phyloP scores from a whole-genome alignment of 2,329 filamentous ascomycete species.

The Rosellinia necatrix region DNA sequence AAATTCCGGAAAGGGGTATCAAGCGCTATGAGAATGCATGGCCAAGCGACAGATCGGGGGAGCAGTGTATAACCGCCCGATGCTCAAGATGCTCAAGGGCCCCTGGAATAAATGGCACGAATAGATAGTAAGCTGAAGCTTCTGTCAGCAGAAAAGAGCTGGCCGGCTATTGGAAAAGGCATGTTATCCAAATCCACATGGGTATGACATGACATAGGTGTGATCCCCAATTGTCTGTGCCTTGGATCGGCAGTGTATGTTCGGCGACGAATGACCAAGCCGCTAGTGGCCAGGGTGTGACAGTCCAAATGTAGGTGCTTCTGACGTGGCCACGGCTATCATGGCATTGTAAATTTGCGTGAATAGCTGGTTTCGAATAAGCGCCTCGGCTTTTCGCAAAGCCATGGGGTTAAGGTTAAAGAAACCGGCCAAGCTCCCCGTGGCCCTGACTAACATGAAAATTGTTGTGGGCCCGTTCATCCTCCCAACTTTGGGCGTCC shows the following conservation, averaged over 20 bases:
- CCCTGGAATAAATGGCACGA: background rate
- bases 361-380: background rate
- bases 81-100: background rate
- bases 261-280: background rate
- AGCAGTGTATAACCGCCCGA: background rate
- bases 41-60: conserved; percentile 1
- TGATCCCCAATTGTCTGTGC: background rate
- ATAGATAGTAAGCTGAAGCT: background rate
- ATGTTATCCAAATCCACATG: background rate
- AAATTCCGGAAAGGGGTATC: conserved; percentile 23
- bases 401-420: background rate
- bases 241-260: background rate
- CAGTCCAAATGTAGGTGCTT: conserved; percentile 10
- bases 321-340: conserved; percentile 9
- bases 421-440: background rate
- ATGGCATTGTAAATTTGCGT: background rate
- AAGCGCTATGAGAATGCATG: conserved; percentile 15
- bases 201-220: background rate
- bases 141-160: background rate
- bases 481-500: background rate
- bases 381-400: conserved; percentile 6
- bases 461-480: background rate
- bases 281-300: background rate
- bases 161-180: background rate
- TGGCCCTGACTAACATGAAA: background rate